A percentile compares a stretch with the other conserved stretches of the same genome.
phyloP scores from a whole-genome alignment of 2,329 filamentous ascomycete species.

The Fusarium siculi region DNA sequence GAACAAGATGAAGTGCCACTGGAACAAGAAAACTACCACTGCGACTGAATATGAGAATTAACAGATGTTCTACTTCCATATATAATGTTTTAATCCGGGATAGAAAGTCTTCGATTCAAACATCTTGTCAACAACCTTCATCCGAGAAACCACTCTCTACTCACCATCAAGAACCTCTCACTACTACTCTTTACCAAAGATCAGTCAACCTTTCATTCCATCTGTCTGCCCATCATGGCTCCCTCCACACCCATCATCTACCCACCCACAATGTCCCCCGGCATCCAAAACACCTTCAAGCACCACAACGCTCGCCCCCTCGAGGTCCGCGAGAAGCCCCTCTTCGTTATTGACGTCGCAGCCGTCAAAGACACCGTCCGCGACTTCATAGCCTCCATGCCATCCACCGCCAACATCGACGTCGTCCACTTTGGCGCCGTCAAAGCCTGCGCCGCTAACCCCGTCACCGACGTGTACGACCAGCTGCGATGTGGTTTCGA shows the following conservation, averaged over 20 bases:
- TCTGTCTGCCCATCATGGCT: background rate
- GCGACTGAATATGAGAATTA: no score
- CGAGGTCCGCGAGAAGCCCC: background rate
- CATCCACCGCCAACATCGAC: background rate
- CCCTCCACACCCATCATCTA: background rate
- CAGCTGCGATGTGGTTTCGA: background rate
- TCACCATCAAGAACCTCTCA: background rate
- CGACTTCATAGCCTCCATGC: background rate
- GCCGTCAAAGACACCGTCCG: background rate
- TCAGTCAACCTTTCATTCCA: background rate
- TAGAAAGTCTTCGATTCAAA: background rate
- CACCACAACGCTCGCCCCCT: background rate
- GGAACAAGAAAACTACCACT: background rate
- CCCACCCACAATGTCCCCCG: background rate
- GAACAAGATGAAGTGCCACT: no score
- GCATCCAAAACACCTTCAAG: background rate
- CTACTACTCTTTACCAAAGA: fast-evolving
- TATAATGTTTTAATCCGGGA: background rate
- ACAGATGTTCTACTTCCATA: background rate
- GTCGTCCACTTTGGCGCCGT: background rate
- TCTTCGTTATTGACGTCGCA: background rate
- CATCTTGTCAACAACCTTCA: background rate
- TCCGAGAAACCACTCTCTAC: background rate
- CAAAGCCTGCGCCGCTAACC: background rate
- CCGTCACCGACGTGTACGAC: background rate